A percentile compares a stretch with the other conserved stretches of the same genome.
These are phyloP conservation scores for Simplicillium sp. DNA, from an alignment of 2,329 filamentous ascomycete genomes.

Conservation along the genomic window DNA sequence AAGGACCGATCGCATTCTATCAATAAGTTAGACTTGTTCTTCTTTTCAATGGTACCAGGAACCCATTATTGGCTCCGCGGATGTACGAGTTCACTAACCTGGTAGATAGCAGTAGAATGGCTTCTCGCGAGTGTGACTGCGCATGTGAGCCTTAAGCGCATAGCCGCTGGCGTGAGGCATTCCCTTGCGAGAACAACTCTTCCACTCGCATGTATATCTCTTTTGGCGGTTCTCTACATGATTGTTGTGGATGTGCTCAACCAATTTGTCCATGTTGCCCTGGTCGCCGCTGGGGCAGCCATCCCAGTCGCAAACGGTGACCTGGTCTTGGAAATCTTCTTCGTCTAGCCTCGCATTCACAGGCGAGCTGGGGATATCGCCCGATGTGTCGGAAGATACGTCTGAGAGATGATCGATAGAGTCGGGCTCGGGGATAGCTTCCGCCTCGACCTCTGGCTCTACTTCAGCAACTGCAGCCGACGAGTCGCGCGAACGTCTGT, in stretches of 20 bases:
- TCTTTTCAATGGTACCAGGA: background rate
- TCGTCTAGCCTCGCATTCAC: slow-evolving; percentile 60
- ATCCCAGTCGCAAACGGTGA: slow-evolving; percentile 71
- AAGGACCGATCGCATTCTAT: slow-evolving; percentile 95
- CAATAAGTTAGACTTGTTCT: slow-evolving; percentile 9
- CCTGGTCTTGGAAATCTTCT: slow-evolving; percentile 67
- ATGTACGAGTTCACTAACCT: slow-evolving; percentile 42
- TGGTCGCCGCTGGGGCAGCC: slow-evolving; percentile 63
- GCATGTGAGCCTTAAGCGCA: slow-evolving; percentile 92
- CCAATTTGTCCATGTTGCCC: slow-evolving; percentile 71
- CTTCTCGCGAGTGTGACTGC: slow-evolving; percentile 95
- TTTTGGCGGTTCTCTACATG: slow-evolving; percentile 91
- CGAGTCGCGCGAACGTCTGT: slow-evolving; percentile 33
- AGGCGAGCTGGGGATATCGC: slow-evolving; percentile 68
- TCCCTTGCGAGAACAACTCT: slow-evolving; percentile 78
- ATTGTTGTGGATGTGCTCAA: slow-evolving; percentile 80
- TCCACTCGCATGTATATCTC: slow-evolving; percentile 98
- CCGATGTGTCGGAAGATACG: slow-evolving; percentile 84
- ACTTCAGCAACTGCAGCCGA: slow-evolving; percentile 31
- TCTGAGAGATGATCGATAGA: slow-evolving; percentile 53
- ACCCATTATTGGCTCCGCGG: background rate
- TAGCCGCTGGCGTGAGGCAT: slow-evolving; percentile 92
- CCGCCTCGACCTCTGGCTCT: slow-evolving; percentile 27
- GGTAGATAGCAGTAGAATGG: slow-evolving; percentile 95
- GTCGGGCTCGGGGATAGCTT: slow-evolving; percentile 34